Evolutionary conservation across 1,284 basidiomycete species (phyloP), one percentile per base, ranked within the genome.

Genomic region (Pascua guehoae): DNA sequence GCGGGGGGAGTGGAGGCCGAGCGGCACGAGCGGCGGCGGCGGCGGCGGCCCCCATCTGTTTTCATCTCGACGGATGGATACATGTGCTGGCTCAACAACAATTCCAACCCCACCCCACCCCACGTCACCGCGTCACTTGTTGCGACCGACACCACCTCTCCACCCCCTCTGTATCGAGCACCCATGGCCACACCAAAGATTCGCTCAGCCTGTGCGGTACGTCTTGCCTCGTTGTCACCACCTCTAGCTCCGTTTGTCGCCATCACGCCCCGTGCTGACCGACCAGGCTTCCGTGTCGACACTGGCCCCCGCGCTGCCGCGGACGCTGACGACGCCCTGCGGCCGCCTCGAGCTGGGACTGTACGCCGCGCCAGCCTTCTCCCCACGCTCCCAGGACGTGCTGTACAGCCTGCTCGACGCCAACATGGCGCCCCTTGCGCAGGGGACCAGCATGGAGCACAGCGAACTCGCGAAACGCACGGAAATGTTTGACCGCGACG

Each of bases 401-500:
- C 61, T 75, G 12, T 73, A 66, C 57, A 46, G 41, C 1, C 56
- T 75, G 8, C 71, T 66, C 52, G 62, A 71, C 51, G 46, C 47
- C 7, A 75, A 74, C 58, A 75, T 75, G 64, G 57, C 51, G n/a
- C 41, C 53, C 12, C 49, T 74, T 60, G 71, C 53, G 2, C 57
- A 57, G 3, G 40, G 37, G 8, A 66, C 69, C 3, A 66, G 65
- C 4, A 64, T 75, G 56, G 57, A 57, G n/a, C 65, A 67, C 43
- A 55, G 57, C 0, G 58, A 64, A 40, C 8, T 10, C 2, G 51
- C 57, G 8, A 77, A 77, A 58, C 49, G 62, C 15, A 67, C 66
- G 58, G 75, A 77, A 55, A 66, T 77, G 53, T 77, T 75, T 48
- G 66, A 77, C 47, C 55, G 55, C 1, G 59, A 62, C n/a, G 64